Percentiles rank a stretch among this genome's conserved stretches.
Conservation (phyloP, 2,329 filamentous ascomycete species). For the Nothophoma quercina region DNA sequence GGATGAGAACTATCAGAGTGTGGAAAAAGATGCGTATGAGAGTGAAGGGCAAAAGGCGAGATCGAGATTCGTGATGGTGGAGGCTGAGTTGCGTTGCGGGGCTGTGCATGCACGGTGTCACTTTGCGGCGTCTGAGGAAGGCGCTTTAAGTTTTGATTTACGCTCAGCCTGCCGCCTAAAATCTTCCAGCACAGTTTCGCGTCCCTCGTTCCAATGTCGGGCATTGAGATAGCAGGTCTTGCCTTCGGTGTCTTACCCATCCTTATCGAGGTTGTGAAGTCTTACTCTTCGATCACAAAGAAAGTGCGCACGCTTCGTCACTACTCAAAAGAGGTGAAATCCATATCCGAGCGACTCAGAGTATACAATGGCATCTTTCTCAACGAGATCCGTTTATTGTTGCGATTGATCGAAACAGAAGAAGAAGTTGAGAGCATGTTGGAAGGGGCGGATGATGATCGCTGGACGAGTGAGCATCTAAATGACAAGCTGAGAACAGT, state of each 20-base stretch:
- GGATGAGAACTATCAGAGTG: too few species aligned
- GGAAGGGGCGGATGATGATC: slow-evolving; percentile 19
- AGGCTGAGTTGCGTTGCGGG: slow-evolving; percentile 2
- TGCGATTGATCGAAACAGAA: slow-evolving; percentile 27
- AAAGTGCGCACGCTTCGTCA: slow-evolving; percentile 28
- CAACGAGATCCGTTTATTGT: slow-evolving; percentile 32
- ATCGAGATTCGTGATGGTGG: background rate
- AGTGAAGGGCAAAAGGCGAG: too few species aligned
- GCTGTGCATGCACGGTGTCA: slow-evolving; percentile 11
- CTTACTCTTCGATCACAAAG: slow-evolving; percentile 21
- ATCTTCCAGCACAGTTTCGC: background rate
- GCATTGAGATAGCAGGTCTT: slow-evolving; percentile 31
- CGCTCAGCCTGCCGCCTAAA: background rate
- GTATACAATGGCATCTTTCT: slow-evolving; percentile 28
- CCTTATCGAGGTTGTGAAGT: slow-evolving; percentile 31
- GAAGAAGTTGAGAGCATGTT: slow-evolving; percentile 25
- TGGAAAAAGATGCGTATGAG: too few species aligned
- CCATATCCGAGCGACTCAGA: slow-evolving; percentile 22
- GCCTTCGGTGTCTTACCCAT: slow-evolving; percentile 34
- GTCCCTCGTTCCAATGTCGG: slow-evolving; percentile 18
- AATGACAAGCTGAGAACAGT: slow-evolving; percentile 22
- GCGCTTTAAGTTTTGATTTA: background rate
- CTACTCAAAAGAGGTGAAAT: slow-evolving; percentile 26
- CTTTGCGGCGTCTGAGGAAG: background rate
- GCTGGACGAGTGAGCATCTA: slow-evolving; percentile 26